phyloP scores from a whole-genome alignment of 2,329 filamentous ascomycete species.

The Aspergillus melleus region DNA sequence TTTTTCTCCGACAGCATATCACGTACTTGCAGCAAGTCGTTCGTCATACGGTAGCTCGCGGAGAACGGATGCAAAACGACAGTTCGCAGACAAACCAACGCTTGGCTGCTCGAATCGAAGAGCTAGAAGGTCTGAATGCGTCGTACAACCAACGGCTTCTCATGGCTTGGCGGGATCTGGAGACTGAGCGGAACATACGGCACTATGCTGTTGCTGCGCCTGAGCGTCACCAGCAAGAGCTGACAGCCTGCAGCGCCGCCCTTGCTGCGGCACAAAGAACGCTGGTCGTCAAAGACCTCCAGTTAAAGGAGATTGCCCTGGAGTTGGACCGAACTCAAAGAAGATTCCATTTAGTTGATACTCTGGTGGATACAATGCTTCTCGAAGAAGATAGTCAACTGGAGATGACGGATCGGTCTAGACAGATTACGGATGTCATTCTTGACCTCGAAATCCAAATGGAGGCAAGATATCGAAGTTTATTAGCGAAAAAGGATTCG shows the following conservation, averaged over 20 bases:
- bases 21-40: too few species aligned
- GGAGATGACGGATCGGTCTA: conserved; percentile 1
- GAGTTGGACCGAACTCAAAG: conserved; percentile 4
- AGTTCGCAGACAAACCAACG: too few species aligned
- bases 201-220: background rate
- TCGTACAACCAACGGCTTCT: too few species aligned
- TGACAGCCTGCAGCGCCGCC: background rate
- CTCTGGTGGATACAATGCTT: conserved; percentile 4
- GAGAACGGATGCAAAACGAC: too few species aligned
- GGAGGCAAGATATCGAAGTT: conserved; percentile 1
- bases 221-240: background rate
- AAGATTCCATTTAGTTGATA: conserved; percentile 8
- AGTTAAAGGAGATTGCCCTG: conserved; percentile 2
- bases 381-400: conserved; percentile 7
- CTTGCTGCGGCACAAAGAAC: background rate
- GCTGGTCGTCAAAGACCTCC: background rate
- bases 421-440: conserved; percentile 7
- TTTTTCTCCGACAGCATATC: too few species aligned
- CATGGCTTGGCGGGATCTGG: background rate
- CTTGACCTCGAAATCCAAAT: conserved; percentile 8
- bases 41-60: too few species aligned
- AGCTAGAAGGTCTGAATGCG: too few species aligned
- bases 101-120: too few species aligned
- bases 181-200: background rate
- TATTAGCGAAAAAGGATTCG: conserved; percentile 1